These are phyloP conservation scores for Trichoderma asperelloides DNA, from an alignment of 495 filamentous ascomycete species.

Conservation along the genomic window DNA sequence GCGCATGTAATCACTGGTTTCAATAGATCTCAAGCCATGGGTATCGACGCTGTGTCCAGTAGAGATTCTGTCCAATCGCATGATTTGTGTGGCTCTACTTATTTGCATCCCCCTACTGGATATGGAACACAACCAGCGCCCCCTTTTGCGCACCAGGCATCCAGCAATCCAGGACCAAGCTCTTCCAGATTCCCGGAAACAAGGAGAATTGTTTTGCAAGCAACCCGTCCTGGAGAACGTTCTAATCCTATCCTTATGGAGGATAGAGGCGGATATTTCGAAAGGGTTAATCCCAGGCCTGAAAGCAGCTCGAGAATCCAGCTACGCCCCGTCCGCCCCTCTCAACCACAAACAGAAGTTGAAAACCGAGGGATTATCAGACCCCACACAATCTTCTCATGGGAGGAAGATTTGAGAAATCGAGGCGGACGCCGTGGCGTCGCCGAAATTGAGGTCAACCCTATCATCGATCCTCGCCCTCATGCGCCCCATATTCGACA, in stretches of 20 bases:
- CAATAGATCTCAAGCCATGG: background rate
- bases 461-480: background rate
- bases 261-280: conserved; percentile 8
- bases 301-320: background rate
- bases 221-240: conserved; percentile 3
- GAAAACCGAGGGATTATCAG: background rate
- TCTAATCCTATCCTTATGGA: conserved; percentile 9
- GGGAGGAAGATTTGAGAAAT: background rate
- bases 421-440: background rate
- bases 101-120: background rate
- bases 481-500: background rate
- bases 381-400: conserved; percentile 3
- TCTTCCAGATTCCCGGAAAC: background rate
- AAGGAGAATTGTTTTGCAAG: background rate
- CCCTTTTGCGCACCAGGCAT: background rate
- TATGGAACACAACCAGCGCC: background rate
- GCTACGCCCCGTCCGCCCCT: background rate
- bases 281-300: background rate
- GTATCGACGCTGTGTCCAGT: background rate
- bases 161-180: background rate
- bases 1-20: background rate
- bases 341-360: background rate
- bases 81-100: background rate
- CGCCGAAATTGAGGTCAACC: background rate
- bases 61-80: background rate